A percentile compares a stretch with the other conserved stretches of the same genome.
These are phyloP conservation scores for Paramyrothecium roridum DNA, from an alignment of 2,329 filamentous ascomycete genomes.

Conservation along the genomic window DNA sequence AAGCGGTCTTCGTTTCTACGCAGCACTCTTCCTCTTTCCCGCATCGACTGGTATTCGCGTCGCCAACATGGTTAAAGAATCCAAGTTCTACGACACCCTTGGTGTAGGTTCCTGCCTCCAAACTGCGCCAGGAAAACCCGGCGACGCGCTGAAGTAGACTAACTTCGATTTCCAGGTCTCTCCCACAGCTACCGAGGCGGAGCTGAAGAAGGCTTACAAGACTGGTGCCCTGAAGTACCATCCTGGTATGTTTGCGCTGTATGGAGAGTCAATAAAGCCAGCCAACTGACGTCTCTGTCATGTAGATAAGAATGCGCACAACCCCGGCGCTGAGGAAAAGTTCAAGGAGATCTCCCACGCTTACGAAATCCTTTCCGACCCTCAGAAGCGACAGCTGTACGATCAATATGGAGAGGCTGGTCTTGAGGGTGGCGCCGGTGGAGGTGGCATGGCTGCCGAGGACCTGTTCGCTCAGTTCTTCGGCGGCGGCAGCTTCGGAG, in stretches of 20 bases:
- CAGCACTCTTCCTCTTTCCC: slow-evolving; percentile 5
- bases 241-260: slow-evolving; percentile 60
- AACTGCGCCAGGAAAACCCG: background rate
- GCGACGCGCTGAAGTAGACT: slow-evolving; percentile 5
- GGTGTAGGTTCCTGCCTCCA: slow-evolving; percentile 54
- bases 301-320: slow-evolving; percentile 92
- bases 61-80: slow-evolving; percentile 72
- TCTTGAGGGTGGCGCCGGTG: slow-evolving; percentile 80
- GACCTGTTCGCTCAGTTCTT: slow-evolving; percentile 98
- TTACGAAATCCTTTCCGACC: slow-evolving; percentile 90
- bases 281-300: slow-evolving; percentile 7
- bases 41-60: slow-evolving; percentile 6
- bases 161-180: slow-evolving; percentile 58
- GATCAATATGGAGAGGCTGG: slow-evolving; percentile 98
- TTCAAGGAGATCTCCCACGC: slow-evolving; percentile 98
- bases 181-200: slow-evolving; percentile 75
- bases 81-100: slow-evolving; percentile 74
- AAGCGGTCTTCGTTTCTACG: background rate
- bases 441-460: slow-evolving; percentile 87
- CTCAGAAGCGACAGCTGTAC: slow-evolving; percentile 88
- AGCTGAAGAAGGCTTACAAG: slow-evolving; percentile 91
- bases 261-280: no score
- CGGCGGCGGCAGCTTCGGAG: slow-evolving; percentile 64
- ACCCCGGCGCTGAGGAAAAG: slow-evolving; percentile 90
- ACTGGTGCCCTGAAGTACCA: slow-evolving; percentile 80